Conservation (phyloP, 2,329 filamentous ascomycete species). For the Coleophoma cylindrospora region DNA sequence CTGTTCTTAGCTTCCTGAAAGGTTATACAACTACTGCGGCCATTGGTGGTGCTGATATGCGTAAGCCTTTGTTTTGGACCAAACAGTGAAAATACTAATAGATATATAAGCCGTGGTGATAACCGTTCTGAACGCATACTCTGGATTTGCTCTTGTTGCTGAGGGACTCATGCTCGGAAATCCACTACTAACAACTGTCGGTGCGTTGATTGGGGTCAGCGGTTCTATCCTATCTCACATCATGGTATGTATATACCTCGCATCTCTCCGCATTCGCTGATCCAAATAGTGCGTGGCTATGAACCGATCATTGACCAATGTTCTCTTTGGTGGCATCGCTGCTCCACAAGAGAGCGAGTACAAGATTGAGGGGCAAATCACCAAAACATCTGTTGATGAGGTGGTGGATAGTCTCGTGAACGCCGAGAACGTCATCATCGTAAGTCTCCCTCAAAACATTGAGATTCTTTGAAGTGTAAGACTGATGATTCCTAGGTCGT, state of each 20-base stretch:
- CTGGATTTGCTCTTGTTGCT: constrained; percentile 82
- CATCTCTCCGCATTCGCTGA: constrained; percentile 20
- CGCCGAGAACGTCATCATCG: constrained; percentile 81
- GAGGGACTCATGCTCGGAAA: constrained; percentile 93
- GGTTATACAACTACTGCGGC: constrained; percentile 84
- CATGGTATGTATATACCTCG: constrained; percentile 33
- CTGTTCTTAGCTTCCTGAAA: constrained; percentile 75
- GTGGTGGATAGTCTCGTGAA: constrained; percentile 70
- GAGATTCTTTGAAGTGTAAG: neutral
- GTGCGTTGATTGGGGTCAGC: constrained; percentile 81
- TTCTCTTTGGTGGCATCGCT: constrained; percentile 78
- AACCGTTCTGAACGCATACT: constrained; percentile 86
- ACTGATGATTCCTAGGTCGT: constrained; percentile 45
- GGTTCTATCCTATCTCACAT: constrained; percentile 88
- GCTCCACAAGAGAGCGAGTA: constrained; percentile 57
- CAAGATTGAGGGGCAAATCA: constrained; percentile 76
- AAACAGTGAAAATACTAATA: constrained; percentile 7
- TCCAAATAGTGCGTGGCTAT: constrained; percentile 69
- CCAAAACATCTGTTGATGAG: constrained; percentile 74
- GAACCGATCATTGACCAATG: constrained; percentile 86
- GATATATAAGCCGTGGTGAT: constrained; percentile 65
- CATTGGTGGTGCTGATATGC: constrained; percentile 93
- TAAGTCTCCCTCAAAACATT: constrained; percentile 16
- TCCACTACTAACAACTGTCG: constrained; percentile 76
- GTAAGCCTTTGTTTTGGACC: constrained; percentile 26